Evolutionary conservation across 2,329 filamentous ascomycete species (phyloP).

Genomic region (Penicillium palitans): DNA sequence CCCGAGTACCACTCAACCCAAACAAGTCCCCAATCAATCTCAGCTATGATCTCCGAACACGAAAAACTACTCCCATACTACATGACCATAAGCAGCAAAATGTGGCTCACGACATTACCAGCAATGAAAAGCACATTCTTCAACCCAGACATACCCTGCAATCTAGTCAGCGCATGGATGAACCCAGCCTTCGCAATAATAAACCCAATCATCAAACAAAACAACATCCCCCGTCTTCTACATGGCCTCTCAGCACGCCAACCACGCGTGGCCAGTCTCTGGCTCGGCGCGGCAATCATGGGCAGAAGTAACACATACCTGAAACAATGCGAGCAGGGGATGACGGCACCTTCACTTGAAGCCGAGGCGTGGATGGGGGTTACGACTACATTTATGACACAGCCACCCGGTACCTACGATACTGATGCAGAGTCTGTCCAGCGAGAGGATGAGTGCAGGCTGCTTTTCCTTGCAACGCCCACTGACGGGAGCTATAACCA

Average conservation of each 20-base stretch:
- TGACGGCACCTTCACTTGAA: background rate
- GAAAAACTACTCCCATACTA: background rate
- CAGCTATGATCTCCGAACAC: background rate
- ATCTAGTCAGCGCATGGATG: background rate
- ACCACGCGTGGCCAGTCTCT: background rate
- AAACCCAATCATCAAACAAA: background rate
- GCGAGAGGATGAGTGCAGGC: background rate
- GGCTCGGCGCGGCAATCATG: background rate
- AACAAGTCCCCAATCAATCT: background rate
- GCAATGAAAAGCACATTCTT: background rate
- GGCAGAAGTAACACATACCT: background rate
- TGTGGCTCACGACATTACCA: background rate
- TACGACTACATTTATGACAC: background rate
- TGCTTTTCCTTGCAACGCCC: background rate
- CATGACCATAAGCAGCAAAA: background rate
- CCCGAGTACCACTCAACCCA: background rate
- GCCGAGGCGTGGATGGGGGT: background rate
- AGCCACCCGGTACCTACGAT: background rate
- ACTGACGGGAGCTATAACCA: background rate
- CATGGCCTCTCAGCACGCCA: background rate
- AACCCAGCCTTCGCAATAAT: background rate
- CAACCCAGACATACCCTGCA: background rate
- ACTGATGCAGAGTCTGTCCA: background rate
- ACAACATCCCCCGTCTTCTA: background rate
- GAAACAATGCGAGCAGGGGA: background rate